phyloP scores from a whole-genome alignment of 208 protist species.

The Borovskyia barvae region DNA sequence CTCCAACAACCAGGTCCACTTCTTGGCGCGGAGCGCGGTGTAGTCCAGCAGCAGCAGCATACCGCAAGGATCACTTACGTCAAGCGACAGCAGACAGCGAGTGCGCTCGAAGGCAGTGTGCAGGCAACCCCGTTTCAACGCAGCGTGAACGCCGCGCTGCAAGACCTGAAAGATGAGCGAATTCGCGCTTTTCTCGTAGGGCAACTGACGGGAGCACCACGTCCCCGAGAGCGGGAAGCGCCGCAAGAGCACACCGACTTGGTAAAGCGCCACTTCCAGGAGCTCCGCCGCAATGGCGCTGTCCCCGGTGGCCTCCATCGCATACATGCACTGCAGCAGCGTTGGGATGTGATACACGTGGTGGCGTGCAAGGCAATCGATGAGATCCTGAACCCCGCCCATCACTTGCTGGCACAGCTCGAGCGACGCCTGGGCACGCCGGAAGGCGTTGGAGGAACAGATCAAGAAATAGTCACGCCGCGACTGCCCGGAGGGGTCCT shows the following conservation, averaged over 20 bases:
- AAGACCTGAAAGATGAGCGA: conserved; percentile 53
- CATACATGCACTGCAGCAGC: conserved; percentile 52
- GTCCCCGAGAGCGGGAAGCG: conserved; percentile 56
- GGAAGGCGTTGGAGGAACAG: conserved; percentile 41
- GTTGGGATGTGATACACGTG: conserved; percentile 83
- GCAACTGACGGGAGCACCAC: conserved; percentile 51
- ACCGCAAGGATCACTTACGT: conserved; percentile 58
- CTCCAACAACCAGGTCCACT: conserved; percentile 85
- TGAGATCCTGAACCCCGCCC: conserved; percentile 44
- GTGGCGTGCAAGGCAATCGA: conserved; percentile 42
- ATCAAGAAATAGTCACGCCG: conserved; percentile 36
- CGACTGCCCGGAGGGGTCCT: conserved; percentile 1
- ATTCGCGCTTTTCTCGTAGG: conserved; percentile 31
- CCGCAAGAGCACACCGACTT: conserved; percentile 64
- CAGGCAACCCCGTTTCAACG: conserved; percentile 67
- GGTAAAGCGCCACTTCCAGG: conserved; percentile 79
- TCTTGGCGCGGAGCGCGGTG: conserved; percentile 66
- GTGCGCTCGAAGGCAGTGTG: conserved; percentile 69
- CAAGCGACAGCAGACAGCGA: conserved; percentile 74
- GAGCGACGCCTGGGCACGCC: conserved; percentile 43
- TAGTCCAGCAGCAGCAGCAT: conserved; percentile 76
- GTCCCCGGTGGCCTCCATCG: conserved; percentile 69
- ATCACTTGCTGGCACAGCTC: conserved; percentile 23
- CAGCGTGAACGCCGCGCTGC: conserved; percentile 58
- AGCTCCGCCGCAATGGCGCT: conserved; percentile 49